Evolutionary conservation across 129 eudicot species (phyloP), one percentile per base, ranked within the genome.

Genomic region (Centaurea solstitialis): DNA sequence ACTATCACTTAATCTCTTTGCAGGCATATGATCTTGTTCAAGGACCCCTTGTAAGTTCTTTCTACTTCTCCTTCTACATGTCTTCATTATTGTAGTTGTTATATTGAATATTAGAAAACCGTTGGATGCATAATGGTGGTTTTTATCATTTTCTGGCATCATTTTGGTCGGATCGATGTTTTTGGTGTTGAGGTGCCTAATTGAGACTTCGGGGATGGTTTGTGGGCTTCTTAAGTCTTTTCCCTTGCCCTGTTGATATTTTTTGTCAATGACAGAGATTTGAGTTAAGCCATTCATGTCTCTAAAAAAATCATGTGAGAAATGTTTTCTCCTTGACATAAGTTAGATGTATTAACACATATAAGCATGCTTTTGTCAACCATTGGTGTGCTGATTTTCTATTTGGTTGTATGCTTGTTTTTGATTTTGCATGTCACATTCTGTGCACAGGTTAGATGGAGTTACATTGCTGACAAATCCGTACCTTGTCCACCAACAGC

Each of bases 21-120:
- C 91, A 94, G 98, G 97, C 97, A 10, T 94, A 91, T 82, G 93
- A 94, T 77, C 95, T 94, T 88, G 97, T 94, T 77, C 98, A 94
- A 87, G 98, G 98, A 82, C 87, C 88, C 37, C 86, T 79, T 82
- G 98, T 94, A 91, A 94, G 98, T 93, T 26, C 67, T 74, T 68
- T 68, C 61, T 74, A 35, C 72, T 71, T 72, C 15, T 47, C 53
- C 72, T 71, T 72, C n/a, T 47, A 53, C 3, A 38, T 64, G 65
- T 68, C 62, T 50, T 81, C 22, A 33, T 37, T 30, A 6, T 68
- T 79, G 73, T 38, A 59, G 40, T 62, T 66, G 11, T 78, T 62
- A 11, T 40, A 24, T 33, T 40, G 24, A 26, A 26, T 26, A 26
- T 26, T 26, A 26, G 30, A 26, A 26, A 26, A 26, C 1, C 30